Percentiles rank a stretch among this genome's conserved stretches.
These are phyloP conservation scores for Lenwebbia sp. DNA, from an alignment of 345 rosid species.

Conservation along the genomic window DNA sequence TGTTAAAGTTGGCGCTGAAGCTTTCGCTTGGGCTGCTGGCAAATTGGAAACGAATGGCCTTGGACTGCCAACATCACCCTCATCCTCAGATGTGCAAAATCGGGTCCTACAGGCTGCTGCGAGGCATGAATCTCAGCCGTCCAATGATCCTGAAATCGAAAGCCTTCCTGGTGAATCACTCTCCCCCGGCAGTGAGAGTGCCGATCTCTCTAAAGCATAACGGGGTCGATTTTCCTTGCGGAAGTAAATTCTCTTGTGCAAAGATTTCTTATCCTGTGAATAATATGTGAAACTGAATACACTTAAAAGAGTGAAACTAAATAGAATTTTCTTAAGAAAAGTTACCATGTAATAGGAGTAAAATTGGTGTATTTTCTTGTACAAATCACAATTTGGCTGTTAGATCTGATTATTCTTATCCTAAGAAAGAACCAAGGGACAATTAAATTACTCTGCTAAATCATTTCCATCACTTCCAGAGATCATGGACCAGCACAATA, in stretches of 20 bases:
- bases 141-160: constrained; percentile 32
- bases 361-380: background rate
- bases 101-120: constrained; percentile 91
- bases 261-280: background rate
- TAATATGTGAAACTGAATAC: background rate
- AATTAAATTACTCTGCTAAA: background rate
- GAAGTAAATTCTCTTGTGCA: background rate
- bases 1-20: constrained; percentile 56
- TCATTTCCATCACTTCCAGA: background rate
- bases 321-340: background rate
- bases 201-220: constrained; percentile 51
- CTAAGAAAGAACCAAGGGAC: background rate
- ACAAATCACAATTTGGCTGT: background rate
- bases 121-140: constrained; percentile 82
- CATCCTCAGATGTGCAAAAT: constrained; percentile 68
- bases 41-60: constrained; percentile 74
- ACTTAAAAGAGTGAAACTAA: background rate
- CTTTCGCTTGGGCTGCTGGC: constrained; percentile 79
- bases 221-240: background rate
- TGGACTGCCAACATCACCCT: constrained; percentile 90
- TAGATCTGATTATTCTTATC: background rate
- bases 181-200: constrained; percentile 18
- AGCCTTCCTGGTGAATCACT: constrained; percentile 25
- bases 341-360: background rate
- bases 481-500: background rate